Evolutionary conservation across 78 protist species (phyloP).

Genomic region (Dictyostelium firmibasis): DNA sequence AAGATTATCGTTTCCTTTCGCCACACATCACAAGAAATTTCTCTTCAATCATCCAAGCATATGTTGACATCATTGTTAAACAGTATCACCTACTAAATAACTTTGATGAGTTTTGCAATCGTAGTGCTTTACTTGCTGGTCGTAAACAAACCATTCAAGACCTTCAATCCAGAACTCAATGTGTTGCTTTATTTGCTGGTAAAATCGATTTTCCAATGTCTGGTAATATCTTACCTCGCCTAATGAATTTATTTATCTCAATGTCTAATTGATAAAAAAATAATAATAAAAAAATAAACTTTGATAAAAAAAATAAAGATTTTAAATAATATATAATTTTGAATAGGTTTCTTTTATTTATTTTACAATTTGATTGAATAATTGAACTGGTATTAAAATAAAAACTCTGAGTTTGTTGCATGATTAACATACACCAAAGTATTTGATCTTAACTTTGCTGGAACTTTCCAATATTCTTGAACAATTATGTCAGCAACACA

Average conservation of each 20-base stretch:
- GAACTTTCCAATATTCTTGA: constrained; percentile 62
- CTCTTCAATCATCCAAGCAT: constrained; percentile 32
- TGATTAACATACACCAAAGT: constrained; percentile 66
- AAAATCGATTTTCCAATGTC: constrained; percentile 75
- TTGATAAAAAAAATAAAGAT: not conserved
- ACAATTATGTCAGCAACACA: constrained; percentile 51
- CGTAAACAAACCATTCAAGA: not conserved
- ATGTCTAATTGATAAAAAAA: not conserved
- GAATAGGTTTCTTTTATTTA: too few relatives aligned
- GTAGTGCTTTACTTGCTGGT: not conserved
- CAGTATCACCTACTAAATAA: constrained; percentile 1
- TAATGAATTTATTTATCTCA: constrained; percentile 52
- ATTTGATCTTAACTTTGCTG: constrained; percentile 54
- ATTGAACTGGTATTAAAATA: constrained; percentile 17
- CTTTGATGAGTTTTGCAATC: not conserved
- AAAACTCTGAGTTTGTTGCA: constrained; percentile 55
- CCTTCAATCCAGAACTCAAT: constrained; percentile 29
- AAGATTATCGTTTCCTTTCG: constrained; percentile 21
- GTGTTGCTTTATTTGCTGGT: constrained; percentile 44
- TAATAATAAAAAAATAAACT: not conserved
- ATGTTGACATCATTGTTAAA: constrained; percentile 21
- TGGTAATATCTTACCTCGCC: constrained; percentile 33
- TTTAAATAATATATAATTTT: not conserved
- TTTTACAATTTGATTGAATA: not conserved
- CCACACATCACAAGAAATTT: constrained; percentile 50